Percentiles rank a stretch among this genome's conserved stretches.
Evolutionary conservation across 2,329 filamentous ascomycete genomes (phyloP).

Genomic region (Pezicula carpinea): DNA sequence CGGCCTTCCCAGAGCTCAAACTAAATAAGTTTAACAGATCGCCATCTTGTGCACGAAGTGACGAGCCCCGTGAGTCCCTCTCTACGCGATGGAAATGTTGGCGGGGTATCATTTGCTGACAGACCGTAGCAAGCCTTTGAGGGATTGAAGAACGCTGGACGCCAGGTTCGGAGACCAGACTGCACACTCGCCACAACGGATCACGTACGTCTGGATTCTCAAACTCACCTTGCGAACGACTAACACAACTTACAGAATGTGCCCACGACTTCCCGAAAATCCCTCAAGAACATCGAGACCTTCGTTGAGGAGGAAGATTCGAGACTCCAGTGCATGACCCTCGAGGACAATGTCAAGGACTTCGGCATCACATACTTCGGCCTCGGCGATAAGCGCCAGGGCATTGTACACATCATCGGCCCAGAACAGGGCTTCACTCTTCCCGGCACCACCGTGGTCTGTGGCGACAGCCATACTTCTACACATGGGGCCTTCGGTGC

Average conservation of each 20-base stretch:
- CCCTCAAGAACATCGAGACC: conserved; percentile 85
- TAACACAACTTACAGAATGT: conserved; percentile 62
- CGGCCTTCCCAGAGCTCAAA: neutral
- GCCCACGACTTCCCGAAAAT: conserved; percentile 84
- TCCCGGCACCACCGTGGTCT: conserved; percentile 93
- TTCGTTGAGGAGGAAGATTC: conserved; percentile 97
- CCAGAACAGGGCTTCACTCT: conserved; percentile 98
- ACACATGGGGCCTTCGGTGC: conserved; percentile 96
- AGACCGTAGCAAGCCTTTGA: conserved; percentile 83
- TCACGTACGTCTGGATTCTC: conserved; percentile 61
- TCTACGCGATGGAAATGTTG: neutral
- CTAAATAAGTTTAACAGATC: conserved; percentile 49
- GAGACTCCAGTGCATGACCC: conserved; percentile 85
- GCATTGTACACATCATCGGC: conserved; percentile 97
- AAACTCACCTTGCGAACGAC: neutral
- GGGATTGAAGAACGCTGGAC: conserved; percentile 82
- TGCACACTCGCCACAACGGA: conserved; percentile 96
- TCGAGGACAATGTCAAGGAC: conserved; percentile 96
- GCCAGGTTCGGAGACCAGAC: conserved; percentile 87
- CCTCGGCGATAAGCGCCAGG: conserved; percentile 91
- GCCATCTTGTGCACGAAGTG: conserved; percentile 97
- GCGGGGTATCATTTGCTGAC: conserved; percentile 17
- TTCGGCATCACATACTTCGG: conserved; percentile 98
- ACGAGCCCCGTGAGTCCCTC: conserved; percentile 74
- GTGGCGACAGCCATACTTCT: conserved; percentile 96